Percentiles rank a stretch among this genome's conserved stretches.
phyloP scores from a whole-genome alignment of 1,139 yeast species.

The Pichiaceae sp. region DNA sequence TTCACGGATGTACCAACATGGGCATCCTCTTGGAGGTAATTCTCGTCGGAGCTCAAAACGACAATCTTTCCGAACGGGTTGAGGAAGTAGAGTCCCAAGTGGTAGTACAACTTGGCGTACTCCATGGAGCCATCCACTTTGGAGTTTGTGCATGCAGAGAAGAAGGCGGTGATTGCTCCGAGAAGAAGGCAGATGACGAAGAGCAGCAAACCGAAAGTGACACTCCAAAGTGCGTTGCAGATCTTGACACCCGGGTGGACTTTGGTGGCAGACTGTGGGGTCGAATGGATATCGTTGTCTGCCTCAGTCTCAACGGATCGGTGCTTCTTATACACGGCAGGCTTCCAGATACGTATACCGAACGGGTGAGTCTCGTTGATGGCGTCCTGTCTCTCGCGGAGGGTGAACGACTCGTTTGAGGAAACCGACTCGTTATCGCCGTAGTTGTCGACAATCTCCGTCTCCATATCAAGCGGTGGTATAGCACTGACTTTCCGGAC shows the following conservation, averaged over 20 bases:
- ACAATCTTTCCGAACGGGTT: constrained; percentile 91
- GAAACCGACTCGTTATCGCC: constrained; percentile 37
- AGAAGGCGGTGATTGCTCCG: constrained; percentile 30
- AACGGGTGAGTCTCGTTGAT: constrained; percentile 96
- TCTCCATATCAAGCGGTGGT: constrained; percentile 9
- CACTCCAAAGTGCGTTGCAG: constrained; percentile 72
- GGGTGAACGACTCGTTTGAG: constrained; percentile 76
- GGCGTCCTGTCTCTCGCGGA: constrained; percentile 90
- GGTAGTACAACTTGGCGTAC: constrained; percentile 56
- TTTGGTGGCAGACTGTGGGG: constrained; percentile 41
- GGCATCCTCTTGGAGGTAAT: constrained; percentile 79
- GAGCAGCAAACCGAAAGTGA: constrained; percentile 61
- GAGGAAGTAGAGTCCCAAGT: constrained; percentile 62
- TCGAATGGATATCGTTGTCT: constrained; percentile 81
- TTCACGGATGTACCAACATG: constrained; percentile 80
- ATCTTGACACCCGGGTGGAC: constrained; percentile 58
- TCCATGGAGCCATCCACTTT: constrained; percentile 30
- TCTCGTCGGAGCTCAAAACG: constrained; percentile 66
- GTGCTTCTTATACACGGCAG: constrained; percentile 86
- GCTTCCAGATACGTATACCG: constrained; percentile 98
- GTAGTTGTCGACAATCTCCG: constrained; percentile 19
- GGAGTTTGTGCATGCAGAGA: constrained; percentile 32
- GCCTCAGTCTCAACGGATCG: constrained; percentile 91
- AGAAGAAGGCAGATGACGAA: constrained; percentile 43
- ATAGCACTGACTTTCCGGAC: constrained; percentile 13